phyloP scores from a whole-genome alignment of 2,329 filamentous ascomycete species.

The Paecilomyces dactylethromorphus region DNA sequence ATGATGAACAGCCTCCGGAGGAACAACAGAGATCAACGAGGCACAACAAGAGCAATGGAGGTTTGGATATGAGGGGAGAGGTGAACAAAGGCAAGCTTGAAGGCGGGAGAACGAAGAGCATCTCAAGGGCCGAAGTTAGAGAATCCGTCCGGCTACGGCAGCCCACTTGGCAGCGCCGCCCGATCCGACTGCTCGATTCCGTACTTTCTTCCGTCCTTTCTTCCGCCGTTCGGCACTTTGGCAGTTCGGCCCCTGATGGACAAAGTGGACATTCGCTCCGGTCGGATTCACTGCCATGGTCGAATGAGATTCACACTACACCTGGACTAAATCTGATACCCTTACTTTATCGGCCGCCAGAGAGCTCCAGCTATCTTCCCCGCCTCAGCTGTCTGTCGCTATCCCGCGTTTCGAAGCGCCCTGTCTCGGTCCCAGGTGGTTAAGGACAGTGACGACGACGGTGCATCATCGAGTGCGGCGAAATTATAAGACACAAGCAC shows the following conservation, averaged over 20 bases:
- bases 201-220: neutral
- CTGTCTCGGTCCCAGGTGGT: neutral
- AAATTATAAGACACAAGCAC: neutral
- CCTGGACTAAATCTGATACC: no score
- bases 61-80: slow-evolving; percentile 2
- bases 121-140: neutral
- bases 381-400: neutral
- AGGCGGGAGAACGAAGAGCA: neutral
- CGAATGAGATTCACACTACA: no score
- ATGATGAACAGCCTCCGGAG: slow-evolving; percentile 49
- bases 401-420: neutral
- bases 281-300: neutral
- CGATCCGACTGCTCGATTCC: slow-evolving; percentile 12
- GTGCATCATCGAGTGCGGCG: neutral
- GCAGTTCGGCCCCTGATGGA: neutral
- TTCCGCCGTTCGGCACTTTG: slow-evolving; percentile 11
- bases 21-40: slow-evolving; percentile 21
- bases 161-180: slow-evolving; percentile 13
- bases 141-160: neutral
- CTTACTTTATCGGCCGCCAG: neutral
- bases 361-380: neutral
- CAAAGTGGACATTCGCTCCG: neutral
- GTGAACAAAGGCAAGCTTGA: slow-evolving; percentile 9
- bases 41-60: slow-evolving; percentile 6
- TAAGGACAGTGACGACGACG: neutral